A percentile compares a stretch with the other conserved stretches of the same genome.
Conservation (phyloP, 345 rosid genomes). For the Abelmoschus esculentus region DNA sequence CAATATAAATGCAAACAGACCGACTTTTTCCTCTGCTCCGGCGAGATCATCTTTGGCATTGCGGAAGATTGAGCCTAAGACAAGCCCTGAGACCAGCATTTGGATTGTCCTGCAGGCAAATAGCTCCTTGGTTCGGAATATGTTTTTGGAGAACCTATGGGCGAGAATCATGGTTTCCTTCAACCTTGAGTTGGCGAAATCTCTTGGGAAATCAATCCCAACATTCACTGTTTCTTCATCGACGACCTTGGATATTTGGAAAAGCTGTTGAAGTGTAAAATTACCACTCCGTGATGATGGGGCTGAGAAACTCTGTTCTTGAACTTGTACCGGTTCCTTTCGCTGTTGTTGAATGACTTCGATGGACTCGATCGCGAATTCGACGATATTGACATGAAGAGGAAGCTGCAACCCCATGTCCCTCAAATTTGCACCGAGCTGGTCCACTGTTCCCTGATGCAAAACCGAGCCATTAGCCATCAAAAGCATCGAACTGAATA, state of each 20-base stretch:
- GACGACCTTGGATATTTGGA: constrained; percentile 65
- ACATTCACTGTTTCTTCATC: constrained; percentile 45
- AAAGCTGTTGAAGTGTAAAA: constrained; percentile 72
- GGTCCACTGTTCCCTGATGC: constrained; percentile 73
- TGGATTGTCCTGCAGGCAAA: constrained; percentile 78
- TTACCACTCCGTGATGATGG: constrained; percentile 32
- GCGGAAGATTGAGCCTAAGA: constrained; percentile 81
- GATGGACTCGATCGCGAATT: constrained; percentile 78
- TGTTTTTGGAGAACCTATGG: constrained; percentile 80
- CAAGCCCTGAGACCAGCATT: constrained; percentile 72
- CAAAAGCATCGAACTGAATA: constrained; percentile 65
- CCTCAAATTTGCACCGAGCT: constrained; percentile 42
- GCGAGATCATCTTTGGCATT: constrained; percentile 45
- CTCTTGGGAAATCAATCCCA: constrained; percentile 21
- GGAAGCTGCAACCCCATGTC: constrained; percentile 59
- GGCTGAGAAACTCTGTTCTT: constrained; percentile 20
- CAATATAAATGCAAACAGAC: constrained; percentile 79
- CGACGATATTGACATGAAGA: constrained; percentile 57
- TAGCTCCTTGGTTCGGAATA: constrained; percentile 74
- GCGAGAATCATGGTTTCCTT: constrained; percentile 65
- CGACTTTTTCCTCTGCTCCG: constrained; percentile 81
- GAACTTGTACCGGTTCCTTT: constrained; percentile 16
- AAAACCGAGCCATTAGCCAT: constrained; percentile 71
- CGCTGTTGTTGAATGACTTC: constrained; percentile 39
- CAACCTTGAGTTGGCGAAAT: constrained; percentile 63